Conservation (phyloP, 345 rosid species). For the Murraya koenigii region DNA sequence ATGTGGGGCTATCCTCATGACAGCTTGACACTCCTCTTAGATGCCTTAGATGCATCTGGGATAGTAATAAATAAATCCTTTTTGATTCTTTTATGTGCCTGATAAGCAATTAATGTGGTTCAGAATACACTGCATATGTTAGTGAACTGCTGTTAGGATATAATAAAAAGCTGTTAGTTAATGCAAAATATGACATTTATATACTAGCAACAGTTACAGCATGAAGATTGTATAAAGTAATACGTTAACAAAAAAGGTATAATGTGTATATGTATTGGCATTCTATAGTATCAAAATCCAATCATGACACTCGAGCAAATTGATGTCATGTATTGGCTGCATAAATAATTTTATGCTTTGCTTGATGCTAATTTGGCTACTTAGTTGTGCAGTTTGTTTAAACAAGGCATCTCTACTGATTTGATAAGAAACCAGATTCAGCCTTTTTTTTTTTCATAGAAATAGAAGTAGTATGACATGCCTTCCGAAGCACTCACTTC, state of each 20-base stretch:
- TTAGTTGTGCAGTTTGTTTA: not conserved
- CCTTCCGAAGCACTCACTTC: not conserved
- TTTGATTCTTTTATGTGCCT: not conserved
- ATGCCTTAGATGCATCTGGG: not conserved
- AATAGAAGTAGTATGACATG: not conserved
- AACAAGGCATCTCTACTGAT: not conserved
- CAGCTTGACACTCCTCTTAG: not conserved
- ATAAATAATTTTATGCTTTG: not conserved
- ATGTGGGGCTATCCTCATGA: not conserved
- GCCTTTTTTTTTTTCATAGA: not conserved
- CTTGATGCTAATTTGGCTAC: not conserved
- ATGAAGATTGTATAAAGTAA: too few relatives aligned
- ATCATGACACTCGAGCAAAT: not conserved
- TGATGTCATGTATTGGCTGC: not conserved
- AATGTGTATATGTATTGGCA: not conserved
- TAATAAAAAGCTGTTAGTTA: not conserved
- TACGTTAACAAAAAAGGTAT: not conserved
- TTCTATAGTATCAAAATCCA: not conserved
- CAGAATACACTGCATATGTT: not conserved
- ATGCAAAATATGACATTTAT: not conserved
- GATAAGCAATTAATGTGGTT: not conserved
- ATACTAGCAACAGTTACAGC: not conserved
- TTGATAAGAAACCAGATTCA: not conserved
- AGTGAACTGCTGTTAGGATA: not conserved
- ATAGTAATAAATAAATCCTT: not conserved